Evolutionary conservation across 768 basidiomycete species (phyloP).

Genomic region (Kwoniella pini): DNA sequence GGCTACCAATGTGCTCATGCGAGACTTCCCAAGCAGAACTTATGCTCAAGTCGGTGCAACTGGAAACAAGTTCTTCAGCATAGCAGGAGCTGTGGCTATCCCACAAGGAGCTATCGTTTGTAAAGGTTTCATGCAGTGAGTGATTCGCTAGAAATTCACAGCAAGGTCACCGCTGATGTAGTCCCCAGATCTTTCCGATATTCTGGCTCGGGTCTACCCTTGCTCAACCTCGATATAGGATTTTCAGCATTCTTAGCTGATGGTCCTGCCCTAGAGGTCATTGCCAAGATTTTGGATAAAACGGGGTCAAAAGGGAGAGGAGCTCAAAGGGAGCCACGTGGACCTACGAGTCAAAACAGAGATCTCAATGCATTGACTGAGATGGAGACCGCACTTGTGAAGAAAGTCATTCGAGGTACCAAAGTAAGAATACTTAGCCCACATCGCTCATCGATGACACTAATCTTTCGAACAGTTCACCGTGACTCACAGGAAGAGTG

Average conservation of each 20-base stretch:
- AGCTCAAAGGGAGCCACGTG: slow-evolving; percentile 19
- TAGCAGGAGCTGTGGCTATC: slow-evolving; percentile 42
- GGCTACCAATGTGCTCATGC: slow-evolving; percentile 54
- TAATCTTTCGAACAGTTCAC: slow-evolving; percentile 34
- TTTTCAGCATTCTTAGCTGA: slow-evolving; percentile 52
- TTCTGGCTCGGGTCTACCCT: slow-evolving; percentile 43
- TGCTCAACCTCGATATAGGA: slow-evolving; percentile 52
- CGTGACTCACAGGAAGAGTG: slow-evolving; percentile 42
- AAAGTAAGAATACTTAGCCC: too few species aligned
- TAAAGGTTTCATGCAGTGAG: slow-evolving; percentile 53
- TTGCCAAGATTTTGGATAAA: slow-evolving; percentile 39
- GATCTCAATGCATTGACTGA: slow-evolving; percentile 20
- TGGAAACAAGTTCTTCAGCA: slow-evolving; percentile 52
- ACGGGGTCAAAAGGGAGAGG: slow-evolving; percentile 16
- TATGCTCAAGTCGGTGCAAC: slow-evolving; percentile 50
- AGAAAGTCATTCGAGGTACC: slow-evolving; percentile 36
- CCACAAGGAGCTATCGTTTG: slow-evolving; percentile 51
- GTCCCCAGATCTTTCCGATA: slow-evolving; percentile 49
- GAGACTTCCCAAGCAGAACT: slow-evolving; percentile 40
- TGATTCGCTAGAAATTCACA: background rate
- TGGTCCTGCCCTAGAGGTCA: slow-evolving; percentile 50
- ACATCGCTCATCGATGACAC: too few species aligned
- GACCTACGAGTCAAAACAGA: background rate
- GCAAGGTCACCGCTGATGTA: background rate
- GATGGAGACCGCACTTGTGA: slow-evolving; percentile 29